Conservation (phyloP, 371 early-diverging fungal species). For the Actinomucor elegans region DNA sequence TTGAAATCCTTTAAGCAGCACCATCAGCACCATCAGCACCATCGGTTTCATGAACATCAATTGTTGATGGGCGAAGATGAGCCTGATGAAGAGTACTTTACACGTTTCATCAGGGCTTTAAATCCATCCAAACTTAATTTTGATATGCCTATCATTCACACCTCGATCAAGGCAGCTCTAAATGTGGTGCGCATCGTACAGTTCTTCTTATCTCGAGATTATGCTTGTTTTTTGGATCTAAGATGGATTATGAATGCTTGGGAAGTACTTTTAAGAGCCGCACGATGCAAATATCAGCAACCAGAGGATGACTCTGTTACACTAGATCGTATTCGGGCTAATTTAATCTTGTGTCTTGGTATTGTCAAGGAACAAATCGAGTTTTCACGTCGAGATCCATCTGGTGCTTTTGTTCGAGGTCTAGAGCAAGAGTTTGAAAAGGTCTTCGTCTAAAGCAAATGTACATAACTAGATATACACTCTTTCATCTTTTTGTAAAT, state of each 20-base stretch:
- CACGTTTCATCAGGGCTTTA: not conserved
- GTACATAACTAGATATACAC: not conserved
- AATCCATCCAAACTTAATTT: constrained; percentile 5
- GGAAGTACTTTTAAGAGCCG: constrained; percentile 12
- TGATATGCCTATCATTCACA: constrained; percentile 14
- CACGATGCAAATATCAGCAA: constrained; percentile 10
- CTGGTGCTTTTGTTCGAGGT: not conserved
- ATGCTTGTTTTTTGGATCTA: constrained; percentile 16
- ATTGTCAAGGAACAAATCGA: constrained; percentile 3
- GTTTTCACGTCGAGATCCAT: not conserved
- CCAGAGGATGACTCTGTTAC: constrained; percentile 1
- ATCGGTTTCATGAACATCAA: not conserved
- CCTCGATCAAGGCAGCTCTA: constrained; percentile 14
- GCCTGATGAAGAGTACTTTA: constrained; percentile 19
- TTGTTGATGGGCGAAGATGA: constrained; percentile 5
- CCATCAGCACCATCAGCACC: no score
- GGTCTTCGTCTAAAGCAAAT: not conserved
- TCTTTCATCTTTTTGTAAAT: not conserved
- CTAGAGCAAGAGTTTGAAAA: constrained; percentile 2
- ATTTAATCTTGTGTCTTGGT: constrained; percentile 16
- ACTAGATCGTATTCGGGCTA: constrained; percentile 17
- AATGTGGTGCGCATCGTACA: constrained; percentile 22
- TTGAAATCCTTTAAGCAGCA: not conserved
- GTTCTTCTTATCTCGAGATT: constrained; percentile 9
- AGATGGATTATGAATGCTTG: constrained; percentile 22